Evolutionary conservation across 2,329 filamentous ascomycete genomes (phyloP), one percentile per base, ranked within the genome.

Genomic region (Biscogniauxia sp.): DNA sequence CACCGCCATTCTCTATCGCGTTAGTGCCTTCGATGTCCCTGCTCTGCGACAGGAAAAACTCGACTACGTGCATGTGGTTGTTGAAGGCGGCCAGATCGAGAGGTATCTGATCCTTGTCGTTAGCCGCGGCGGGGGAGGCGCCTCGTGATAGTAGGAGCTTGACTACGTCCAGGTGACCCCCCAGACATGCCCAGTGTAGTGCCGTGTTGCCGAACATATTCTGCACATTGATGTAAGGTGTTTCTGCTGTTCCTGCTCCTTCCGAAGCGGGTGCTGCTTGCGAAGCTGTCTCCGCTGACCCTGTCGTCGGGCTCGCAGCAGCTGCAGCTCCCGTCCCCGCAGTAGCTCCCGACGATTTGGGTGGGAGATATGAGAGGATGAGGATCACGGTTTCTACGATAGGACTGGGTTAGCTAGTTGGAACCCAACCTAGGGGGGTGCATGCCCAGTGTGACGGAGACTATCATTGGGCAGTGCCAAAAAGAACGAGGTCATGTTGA

Each of bases 141-240:
- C 92, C 93, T 2, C 86, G 81, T 52, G 88, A 86, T 1, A 97
- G 81, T 13, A 99, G 82, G 0, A 87, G 77, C 78, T 93, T 91
- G 6, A 97, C 92, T 3, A 88, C 85, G 5, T 88, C 85, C 2
- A 98, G 79, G 70, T 97, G 93, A 1, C 93, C 93, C 58, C 96
- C 95, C 58, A 97, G 79, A 0, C 92, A 91, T 0, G 94, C 94
- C 93, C 93, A 98, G 78, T 99, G 95, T 60, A 99, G 80, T 0
- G 92, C 86, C 0, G 94, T 97, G 78, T 97, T 98, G 52, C 93
- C 93, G 53, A 90, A 89, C 63, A 87, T 80, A 72, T 99, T 99
- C 63, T 84, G 81, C 2, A 83, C 79, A 68, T 92, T 89, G 23
- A 93, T 75, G 66, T 88, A 86, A 0, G 81, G 73, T 19, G 54